Evolutionary conservation across 169 alveolate genomes (phyloP), one percentile per base, ranked within the genome.

Genomic region (Cryptosporidium canis): DNA sequence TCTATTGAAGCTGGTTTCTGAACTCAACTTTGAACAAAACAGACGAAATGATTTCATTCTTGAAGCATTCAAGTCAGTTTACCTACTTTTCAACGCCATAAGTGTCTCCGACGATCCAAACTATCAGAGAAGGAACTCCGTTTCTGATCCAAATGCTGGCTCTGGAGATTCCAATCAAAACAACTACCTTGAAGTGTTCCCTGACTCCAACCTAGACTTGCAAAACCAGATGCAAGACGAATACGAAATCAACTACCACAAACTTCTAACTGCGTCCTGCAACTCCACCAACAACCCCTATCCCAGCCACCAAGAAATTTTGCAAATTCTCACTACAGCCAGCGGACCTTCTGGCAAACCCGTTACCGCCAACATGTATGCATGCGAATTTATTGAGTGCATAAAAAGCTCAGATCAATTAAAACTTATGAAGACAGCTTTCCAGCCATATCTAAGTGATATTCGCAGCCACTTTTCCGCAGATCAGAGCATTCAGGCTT

Each of bases 171-270:
- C 66, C 7, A 55, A 14, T 16, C 39, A 31, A n/a, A n/a, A 33
- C 35, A 14, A 7, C n/a, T 29, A 24, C 47, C 66, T 47, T 48
- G n/a, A 33, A 27, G 24, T 18, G 16, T 21, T 48, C 14, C 61
- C 67, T 16, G 53, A 70, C 35, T 51, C 84, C 14, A 51, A 16
- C 14, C 8, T 55, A 16, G 72, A 77, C 33, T 48, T 43, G 39
- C 65, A 55, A 18, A 63, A 39, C 39, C 66, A 21, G 21, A 48
- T 61, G 11, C 87, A 77, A 44, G 87, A 77, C 44, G 87, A 77
- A 35, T 77, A 37, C n/a, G 87, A 77, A 58, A 61, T 77, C 12
- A 77, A 77, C 35, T 77, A 77, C 29, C 87, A 77, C 63, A 77
- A 21, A 21, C 72, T 77, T 35, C 8, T 58, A 44, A 58, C 63